Evolutionary conservation across 1,284 basidiomycete genomes (phyloP), one percentile per base, ranked within the genome.

Genomic region (Cerrena zonata): DNA sequence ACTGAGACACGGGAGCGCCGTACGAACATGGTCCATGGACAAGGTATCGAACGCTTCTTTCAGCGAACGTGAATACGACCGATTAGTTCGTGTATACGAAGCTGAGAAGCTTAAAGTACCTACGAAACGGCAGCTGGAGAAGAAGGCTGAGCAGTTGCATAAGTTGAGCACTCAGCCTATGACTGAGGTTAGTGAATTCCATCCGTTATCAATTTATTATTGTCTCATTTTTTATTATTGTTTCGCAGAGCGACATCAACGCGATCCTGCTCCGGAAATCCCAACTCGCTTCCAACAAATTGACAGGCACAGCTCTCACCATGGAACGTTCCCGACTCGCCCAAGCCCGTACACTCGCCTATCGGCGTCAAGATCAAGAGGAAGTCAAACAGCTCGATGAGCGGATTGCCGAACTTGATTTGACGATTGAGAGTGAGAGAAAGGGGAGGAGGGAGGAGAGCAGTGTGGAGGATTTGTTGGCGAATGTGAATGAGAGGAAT

Each of bases 401-500:
- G 7, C 75, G 73, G 37, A 69, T 85, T 2, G 61, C 62, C n/a
- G 66, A 50, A 11, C 22, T 34, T 10, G 65, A 5, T 44, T 48
- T 7, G 52, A 69, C 40, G 54, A 62, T 45, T 51, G 62, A 58
- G 41, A 59, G 53, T 22, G 7, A 7, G 7, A 34, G 15, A 15
- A 7, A 7, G 15, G 7, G 7, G 15, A 34, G 30, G 15, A 23
- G 13, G 21, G 41, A 40, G 10, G 69, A 68, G 43, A 72, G 74
- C 51, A 66, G 72, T 4, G 68, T 71, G 55, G 73, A 71, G 11
- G 82, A 84, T 53, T 70, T 80, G 58, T 76, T 94, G 26, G 80
- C 86, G 18, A 82, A 74, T 63, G 86, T 96, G 53, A 95, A 94
- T 65, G 91, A 94, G 68, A 80, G 91, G 47, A 95, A 97, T 65